Evolutionary conservation across 2,329 filamentous ascomycete genomes (phyloP).

Genomic region (Microsporum ferrugineum): DNA sequence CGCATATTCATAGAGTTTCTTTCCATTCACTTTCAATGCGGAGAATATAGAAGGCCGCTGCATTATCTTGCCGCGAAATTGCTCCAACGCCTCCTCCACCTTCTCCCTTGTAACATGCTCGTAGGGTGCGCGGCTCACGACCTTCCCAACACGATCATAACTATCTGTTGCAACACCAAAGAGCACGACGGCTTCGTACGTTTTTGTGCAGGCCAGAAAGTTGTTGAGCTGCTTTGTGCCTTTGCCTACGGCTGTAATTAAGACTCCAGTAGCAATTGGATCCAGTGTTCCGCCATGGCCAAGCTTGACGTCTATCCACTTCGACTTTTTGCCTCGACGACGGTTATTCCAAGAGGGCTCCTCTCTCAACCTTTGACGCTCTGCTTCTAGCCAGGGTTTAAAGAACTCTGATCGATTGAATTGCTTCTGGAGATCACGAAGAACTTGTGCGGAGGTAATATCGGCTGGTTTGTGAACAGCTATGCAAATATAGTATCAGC

Average conservation of each 20-base stretch:
- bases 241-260: slow-evolving; percentile 75
- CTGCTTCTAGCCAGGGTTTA: slow-evolving; percentile 59
- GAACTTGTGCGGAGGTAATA: slow-evolving; percentile 77
- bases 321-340: slow-evolving; percentile 50
- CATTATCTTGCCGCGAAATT: slow-evolving; percentile 71
- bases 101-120: slow-evolving; percentile 67
- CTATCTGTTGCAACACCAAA: slow-evolving; percentile 90
- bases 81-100: slow-evolving; percentile 63
- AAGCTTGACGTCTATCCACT: slow-evolving; percentile 68
- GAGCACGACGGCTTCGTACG: slow-evolving; percentile 77
- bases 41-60: slow-evolving; percentile 90
- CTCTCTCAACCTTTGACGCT: slow-evolving; percentile 44
- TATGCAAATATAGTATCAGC: slow-evolving; percentile 28
- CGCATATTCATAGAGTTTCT: slow-evolving; percentile 92
- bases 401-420: slow-evolving; percentile 77
- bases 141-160: slow-evolving; percentile 76
- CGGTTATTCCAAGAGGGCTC: slow-evolving; percentile 45
- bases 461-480: slow-evolving; percentile 87
- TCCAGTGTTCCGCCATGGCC: slow-evolving; percentile 94
- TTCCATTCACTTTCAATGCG: slow-evolving; percentile 83
- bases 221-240: slow-evolving; percentile 72
- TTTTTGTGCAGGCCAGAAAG: slow-evolving; percentile 83
- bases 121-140: slow-evolving; percentile 63
- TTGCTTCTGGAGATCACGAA: slow-evolving; percentile 72
- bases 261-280: slow-evolving; percentile 81